Evolutionary conservation across 306 rosid genomes (phyloP).

Genomic region (Abrus precatorius): DNA sequence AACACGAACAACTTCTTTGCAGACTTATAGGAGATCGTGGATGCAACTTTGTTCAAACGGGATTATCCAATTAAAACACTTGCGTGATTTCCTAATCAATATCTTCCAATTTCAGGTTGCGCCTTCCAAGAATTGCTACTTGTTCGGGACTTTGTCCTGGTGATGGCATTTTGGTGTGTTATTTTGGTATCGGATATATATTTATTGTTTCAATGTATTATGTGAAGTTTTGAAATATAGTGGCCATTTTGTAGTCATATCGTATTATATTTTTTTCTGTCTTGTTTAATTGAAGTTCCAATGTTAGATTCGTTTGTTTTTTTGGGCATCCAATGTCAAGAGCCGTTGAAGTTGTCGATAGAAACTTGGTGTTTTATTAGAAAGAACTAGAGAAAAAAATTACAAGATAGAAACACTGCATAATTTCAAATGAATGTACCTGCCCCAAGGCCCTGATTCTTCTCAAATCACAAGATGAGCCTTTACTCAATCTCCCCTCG

Average conservation of each 20-base stretch:
- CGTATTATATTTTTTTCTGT: neutral
- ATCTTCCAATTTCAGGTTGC: no score
- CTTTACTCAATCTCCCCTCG: no score
- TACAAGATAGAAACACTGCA: no score
- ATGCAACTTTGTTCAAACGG: conserved; percentile 12
- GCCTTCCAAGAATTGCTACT: no score
- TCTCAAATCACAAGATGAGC: no score
- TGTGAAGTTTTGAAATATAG: conserved; percentile 1
- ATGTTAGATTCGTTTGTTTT: neutral
- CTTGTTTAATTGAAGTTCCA: neutral
- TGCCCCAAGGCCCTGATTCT: no score
- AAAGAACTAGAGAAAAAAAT: no score
- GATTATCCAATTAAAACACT: neutral
- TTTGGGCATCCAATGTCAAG: no score
- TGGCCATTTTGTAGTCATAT: neutral
- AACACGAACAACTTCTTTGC: conserved; percentile 62
- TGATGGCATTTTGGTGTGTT: neutral
- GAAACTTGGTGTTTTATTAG: no score
- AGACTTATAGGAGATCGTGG: conserved; percentile 57
- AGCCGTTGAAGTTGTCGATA: no score
- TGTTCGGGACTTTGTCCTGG: no score
- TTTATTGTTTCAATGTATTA: neutral
- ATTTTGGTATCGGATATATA: conserved; percentile 7
- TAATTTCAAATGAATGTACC: no score
- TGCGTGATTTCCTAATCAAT: neutral